phyloP scores from a whole-genome alignment of 345 rosid species.

The Rubroshorea leprosula region DNA sequence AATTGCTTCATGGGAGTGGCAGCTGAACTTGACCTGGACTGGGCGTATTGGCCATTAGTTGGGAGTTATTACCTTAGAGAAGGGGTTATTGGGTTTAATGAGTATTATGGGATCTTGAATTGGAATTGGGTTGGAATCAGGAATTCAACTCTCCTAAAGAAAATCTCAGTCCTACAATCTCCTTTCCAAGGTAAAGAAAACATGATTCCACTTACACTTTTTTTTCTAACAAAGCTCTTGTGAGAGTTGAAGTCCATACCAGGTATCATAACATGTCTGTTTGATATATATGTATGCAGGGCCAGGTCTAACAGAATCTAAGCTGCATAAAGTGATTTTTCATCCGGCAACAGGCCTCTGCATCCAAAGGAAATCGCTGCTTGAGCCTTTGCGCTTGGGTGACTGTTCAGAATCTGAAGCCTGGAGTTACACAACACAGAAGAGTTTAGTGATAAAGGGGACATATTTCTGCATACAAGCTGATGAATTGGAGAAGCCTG shows the following conservation, averaged over 20 bases:
- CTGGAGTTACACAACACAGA: conserved; percentile 57
- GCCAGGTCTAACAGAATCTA: conserved; percentile 55
- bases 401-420: conserved; percentile 62
- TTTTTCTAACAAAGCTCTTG: not conserved
- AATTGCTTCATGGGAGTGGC: conserved; percentile 65
- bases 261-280: not conserved
- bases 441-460: conserved; percentile 39
- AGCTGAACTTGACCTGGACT: conserved; percentile 78
- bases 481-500: conserved; percentile 29
- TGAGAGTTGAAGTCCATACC: not conserved
- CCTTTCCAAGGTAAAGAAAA: conserved; percentile 49
- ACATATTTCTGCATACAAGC: conserved; percentile 67
- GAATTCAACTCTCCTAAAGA: conserved; percentile 58
- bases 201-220: not conserved
- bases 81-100: conserved; percentile 64
- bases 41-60: conserved; percentile 78
- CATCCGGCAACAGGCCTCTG: conserved; percentile 73
- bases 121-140: conserved; percentile 57
- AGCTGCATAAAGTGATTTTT: conserved; percentile 12
- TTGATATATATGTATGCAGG: conserved; percentile 41
- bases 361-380: conserved; percentile 35
- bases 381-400: conserved; percentile 51
- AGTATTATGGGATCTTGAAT: conserved; percentile 59
- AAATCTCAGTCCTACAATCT: conserved; percentile 51
- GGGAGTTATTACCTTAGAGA: conserved; percentile 82